Conservation (phyloP, 2,329 filamentous ascomycete genomes). For the Rhynchosporium agropyri region DNA sequence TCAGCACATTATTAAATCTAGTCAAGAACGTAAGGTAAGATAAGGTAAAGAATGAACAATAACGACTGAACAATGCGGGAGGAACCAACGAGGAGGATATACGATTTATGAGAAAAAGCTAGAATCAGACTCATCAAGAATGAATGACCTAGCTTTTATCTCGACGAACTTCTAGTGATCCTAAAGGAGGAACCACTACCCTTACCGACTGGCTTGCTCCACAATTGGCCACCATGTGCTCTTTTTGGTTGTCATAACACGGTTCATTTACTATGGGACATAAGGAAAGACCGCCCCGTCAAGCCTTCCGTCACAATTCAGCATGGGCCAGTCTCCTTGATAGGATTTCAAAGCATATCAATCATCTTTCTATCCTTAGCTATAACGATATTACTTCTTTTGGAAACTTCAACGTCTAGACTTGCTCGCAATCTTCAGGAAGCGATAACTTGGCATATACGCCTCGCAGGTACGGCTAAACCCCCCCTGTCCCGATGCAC, state of each 20-base stretch:
- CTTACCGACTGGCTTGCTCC: conserved; percentile 24
- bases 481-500: conserved; percentile 27
- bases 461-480: conserved; percentile 25
- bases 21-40: background rate
- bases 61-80: background rate
- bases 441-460: conserved; percentile 19
- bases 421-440: conserved; percentile 17
- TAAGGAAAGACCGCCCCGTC: conserved; percentile 16
- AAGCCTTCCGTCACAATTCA: conserved; percentile 27
- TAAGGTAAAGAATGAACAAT: conserved; percentile 11
- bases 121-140: conserved; percentile 1
- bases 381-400: background rate
- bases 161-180: conserved; percentile 25
- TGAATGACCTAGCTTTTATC: background rate
- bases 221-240: conserved; percentile 29
- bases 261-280: conserved; percentile 8
- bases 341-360: conserved; percentile 8
- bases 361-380: conserved; percentile 22
- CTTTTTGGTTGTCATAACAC: conserved; percentile 29
- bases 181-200: conserved; percentile 34
- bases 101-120: conserved; percentile 5
- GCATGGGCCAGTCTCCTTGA: conserved; percentile 15
- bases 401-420: conserved; percentile 16
- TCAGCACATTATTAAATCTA: conserved; percentile 3
- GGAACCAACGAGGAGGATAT: background rate